Conservation (phyloP, 2,329 filamentous ascomycete species). For the Blumeria hordei region DNA sequence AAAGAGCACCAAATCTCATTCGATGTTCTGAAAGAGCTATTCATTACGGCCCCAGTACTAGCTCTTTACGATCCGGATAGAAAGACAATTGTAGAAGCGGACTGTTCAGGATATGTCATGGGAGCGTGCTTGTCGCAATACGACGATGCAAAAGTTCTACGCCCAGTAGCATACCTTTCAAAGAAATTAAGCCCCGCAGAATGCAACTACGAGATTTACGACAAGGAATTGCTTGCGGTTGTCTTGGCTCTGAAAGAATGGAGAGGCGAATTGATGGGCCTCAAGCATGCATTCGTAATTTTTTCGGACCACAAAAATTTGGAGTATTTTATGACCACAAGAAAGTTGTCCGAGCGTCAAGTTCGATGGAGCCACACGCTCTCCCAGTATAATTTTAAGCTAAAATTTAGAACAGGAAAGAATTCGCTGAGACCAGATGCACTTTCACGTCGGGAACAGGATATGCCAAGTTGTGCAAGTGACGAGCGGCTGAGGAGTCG, state of each 20-base stretch:
- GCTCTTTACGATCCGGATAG: neutral
- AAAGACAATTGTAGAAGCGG: neutral
- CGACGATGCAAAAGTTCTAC: neutral
- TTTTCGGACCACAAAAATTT: constrained; percentile 1
- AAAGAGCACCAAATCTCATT: neutral
- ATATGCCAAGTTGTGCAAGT: neutral
- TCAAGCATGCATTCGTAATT: neutral
- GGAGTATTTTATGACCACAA: neutral
- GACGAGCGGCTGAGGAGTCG: neutral
- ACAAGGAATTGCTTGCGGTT: neutral
- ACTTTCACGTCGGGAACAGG: neutral
- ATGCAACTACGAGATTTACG: neutral
- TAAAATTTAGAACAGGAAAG: neutral
- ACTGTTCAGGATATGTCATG: neutral
- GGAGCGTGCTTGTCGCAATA: neutral
- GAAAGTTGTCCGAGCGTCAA: neutral
- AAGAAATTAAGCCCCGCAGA: neutral
- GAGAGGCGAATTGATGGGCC: neutral
- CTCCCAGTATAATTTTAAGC: neutral
- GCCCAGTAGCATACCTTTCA: neutral
- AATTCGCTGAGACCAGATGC: neutral
- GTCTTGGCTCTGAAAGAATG: neutral
- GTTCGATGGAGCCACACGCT: neutral
- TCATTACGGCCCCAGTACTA: neutral
- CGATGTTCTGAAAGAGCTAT: neutral